Conservation (phyloP, 352 stramenopile species). For the Chrysophaeum taylorii region DNA sequence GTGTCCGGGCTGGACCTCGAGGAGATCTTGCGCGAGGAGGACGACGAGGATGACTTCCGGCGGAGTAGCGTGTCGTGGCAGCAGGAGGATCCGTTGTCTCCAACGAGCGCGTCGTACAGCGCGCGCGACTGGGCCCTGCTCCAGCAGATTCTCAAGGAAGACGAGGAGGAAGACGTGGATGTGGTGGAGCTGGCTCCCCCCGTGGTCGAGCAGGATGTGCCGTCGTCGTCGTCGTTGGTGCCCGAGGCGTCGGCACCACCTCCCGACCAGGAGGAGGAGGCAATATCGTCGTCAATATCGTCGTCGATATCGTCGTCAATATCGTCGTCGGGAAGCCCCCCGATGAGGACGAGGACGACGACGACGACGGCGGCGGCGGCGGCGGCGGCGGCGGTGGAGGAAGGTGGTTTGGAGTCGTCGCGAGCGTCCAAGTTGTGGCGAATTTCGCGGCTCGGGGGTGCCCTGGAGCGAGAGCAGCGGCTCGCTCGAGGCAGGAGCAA, state of each 20-base stretch:
- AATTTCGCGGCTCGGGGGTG: neutral
- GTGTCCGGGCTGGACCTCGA: constrained; percentile 20
- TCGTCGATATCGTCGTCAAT: no score
- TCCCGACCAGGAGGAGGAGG: no score
- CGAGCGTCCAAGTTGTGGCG: neutral
- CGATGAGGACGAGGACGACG: neutral
- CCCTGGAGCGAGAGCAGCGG: constrained; percentile 11
- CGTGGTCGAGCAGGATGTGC: no score
- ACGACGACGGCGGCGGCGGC: neutral
- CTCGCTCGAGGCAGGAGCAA: constrained; percentile 26
- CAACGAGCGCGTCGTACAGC: constrained; percentile 14
- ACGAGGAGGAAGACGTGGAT: constrained; percentile 21
- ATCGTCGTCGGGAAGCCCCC: neutral
- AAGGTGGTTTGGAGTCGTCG: neutral
- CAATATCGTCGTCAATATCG: no score
- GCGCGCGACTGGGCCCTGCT: constrained; percentile 23
- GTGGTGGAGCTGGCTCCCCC: neutral
- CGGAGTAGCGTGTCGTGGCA: neutral
- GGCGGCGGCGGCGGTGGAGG: neutral
- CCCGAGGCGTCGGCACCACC: no score
- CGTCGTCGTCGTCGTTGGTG: no score
- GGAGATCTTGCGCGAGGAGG: constrained; percentile 30
- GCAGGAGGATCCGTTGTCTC: neutral
- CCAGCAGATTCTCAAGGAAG: constrained; percentile 28
- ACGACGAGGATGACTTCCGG: constrained; percentile 4